Base-by-base conservation (phyloP, 2,329 filamentous ascomycete species). In the Zymoseptoria tritici region DNA sequence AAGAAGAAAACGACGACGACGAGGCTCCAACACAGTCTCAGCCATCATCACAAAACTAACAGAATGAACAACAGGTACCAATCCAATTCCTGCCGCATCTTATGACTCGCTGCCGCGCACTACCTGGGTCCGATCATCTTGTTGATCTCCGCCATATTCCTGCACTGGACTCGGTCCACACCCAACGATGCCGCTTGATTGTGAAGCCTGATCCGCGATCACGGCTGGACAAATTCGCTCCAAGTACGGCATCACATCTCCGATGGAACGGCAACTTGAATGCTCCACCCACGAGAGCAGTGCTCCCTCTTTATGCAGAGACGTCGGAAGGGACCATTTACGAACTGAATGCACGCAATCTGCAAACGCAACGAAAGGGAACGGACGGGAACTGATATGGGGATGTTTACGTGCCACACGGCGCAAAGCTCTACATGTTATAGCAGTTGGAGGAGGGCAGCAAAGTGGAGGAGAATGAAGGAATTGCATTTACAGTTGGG, bases 61-160 rank as follows among this genome's bases (percentile, higher is more conserved):
- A 16, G 16, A 58, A 50, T 46, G 50, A 54, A 19, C 50, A 24
- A 36, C 67, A 76, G 74, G 74, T 74, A 74, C 62, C 71, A 73
- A 64, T 71, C 65, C 65, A 74, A 72, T 62, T 71, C 72, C 9
- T 76, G 74, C 63, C 72, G 70, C 60, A 73, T 76, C 64, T 72
- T 76, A 71, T 76, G 74, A 75, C 73, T 74, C 64, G 64, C 69
- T 56, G 64, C 68, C 26, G 51, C 69, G 52, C 65, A 70, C 55
- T 70, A 69, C 58, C 53, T 72, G 46, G 66, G 65, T 42, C 70
- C 71, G 9, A 57, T 68, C 24, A 52, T 66, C 16, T 58, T 73
- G 21, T 52, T 74, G 52, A 36, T 72, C 11, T 49, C 68, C 52
- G 68, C 67, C 9, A 62, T 72, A 52, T 52, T 64, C n/a, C 52